Conservation (phyloP, 192 early-diverging fungal species). For the Jimgerdemannia flammicorona region DNA sequence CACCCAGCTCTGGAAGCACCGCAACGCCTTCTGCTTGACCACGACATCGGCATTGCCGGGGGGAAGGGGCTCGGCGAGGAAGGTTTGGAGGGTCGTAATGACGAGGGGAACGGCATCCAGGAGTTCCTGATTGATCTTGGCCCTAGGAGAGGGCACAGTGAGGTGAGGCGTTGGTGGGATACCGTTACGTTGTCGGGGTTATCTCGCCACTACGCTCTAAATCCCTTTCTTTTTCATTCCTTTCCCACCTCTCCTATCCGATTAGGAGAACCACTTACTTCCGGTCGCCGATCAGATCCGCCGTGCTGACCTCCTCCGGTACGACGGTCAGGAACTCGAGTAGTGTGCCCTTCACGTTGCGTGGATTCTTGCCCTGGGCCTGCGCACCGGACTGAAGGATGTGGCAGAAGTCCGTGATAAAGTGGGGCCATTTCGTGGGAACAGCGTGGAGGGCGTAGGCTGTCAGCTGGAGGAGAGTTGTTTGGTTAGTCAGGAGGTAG, state of each 20-base stretch:
- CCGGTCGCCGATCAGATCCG: slow-evolving; percentile 35
- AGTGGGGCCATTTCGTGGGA: slow-evolving; percentile 45
- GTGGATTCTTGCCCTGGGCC: slow-evolving; percentile 10
- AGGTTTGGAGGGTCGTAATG: slow-evolving; percentile 18
- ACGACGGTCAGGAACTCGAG: slow-evolving; percentile 52
- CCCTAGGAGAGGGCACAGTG: slow-evolving; percentile 2
- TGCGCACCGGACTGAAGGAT: slow-evolving; percentile 27
- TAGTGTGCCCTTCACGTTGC: slow-evolving; percentile 30
- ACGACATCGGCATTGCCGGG: slow-evolving; percentile 10
- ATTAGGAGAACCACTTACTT: slow-evolving; percentile 30
- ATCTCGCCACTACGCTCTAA: neutral
- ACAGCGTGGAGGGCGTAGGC: slow-evolving; percentile 42
- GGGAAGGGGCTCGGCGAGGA: slow-evolving; percentile 21
- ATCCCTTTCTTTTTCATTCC: neutral
- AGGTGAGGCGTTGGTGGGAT: too few species aligned
- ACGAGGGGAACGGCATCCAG: slow-evolving; percentile 23
- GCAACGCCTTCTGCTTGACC: slow-evolving; percentile 41
- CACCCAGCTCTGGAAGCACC: slow-evolving; percentile 53
- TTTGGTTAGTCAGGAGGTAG: neutral
- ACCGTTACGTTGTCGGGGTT: too few species aligned
- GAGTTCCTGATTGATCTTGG: slow-evolving; percentile 23
- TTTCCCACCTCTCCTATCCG: too few species aligned
- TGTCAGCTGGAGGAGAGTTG: slow-evolving; percentile 34
- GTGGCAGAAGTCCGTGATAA: slow-evolving; percentile 37
- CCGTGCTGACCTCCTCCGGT: slow-evolving; percentile 48